Percentiles rank a stretch among this genome's conserved stretches.
These are phyloP conservation scores for Cercospora sp. DNA, from an alignment of 2,329 filamentous ascomycete genomes.

Conservation along the genomic window DNA sequence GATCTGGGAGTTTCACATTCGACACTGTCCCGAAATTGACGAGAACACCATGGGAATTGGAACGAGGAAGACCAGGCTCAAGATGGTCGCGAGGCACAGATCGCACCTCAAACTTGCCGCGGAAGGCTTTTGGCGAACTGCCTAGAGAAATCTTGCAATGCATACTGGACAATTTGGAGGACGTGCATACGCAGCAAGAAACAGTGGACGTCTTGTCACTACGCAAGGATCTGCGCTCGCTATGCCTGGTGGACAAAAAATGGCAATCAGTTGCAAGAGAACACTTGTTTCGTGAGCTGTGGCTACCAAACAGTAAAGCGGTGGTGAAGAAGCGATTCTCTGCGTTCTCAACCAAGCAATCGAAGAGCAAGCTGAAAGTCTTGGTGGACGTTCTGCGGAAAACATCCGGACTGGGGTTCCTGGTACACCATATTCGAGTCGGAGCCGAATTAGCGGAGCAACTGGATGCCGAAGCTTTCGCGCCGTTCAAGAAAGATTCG, in stretches of 20 bases:
- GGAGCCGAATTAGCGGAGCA: conserved; percentile 49
- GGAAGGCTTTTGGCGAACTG: conserved; percentile 48
- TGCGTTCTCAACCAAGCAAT: conserved; percentile 24
- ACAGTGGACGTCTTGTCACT: conserved; percentile 56
- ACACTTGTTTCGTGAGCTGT: conserved; percentile 50
- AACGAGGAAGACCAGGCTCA: conserved; percentile 30
- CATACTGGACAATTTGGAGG: conserved; percentile 54
- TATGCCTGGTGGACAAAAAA: conserved; percentile 57
- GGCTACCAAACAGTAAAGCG: conserved; percentile 36
- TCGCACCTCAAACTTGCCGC: conserved; percentile 29
- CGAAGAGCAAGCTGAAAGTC: conserved; percentile 55
- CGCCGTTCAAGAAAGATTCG: conserved; percentile 44
- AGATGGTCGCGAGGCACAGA: conserved; percentile 23
- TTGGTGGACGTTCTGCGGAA: conserved; percentile 57
- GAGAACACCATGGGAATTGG: conserved; percentile 44
- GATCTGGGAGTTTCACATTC: conserved; percentile 20
- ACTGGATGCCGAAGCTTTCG: conserved; percentile 36
- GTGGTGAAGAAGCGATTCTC: conserved; percentile 47
- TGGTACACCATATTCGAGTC: conserved; percentile 57
- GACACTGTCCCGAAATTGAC: conserved; percentile 29
- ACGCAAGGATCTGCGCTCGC: conserved; percentile 54
- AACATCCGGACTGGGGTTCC: conserved; percentile 52
- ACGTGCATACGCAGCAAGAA: conserved; percentile 42
- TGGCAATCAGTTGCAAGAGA: conserved; percentile 57
- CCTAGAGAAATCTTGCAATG: conserved; percentile 58